These are phyloP conservation scores for Calonectria naviculata DNA, from an alignment of 2,329 filamentous ascomycete species.

Conservation along the genomic window DNA sequence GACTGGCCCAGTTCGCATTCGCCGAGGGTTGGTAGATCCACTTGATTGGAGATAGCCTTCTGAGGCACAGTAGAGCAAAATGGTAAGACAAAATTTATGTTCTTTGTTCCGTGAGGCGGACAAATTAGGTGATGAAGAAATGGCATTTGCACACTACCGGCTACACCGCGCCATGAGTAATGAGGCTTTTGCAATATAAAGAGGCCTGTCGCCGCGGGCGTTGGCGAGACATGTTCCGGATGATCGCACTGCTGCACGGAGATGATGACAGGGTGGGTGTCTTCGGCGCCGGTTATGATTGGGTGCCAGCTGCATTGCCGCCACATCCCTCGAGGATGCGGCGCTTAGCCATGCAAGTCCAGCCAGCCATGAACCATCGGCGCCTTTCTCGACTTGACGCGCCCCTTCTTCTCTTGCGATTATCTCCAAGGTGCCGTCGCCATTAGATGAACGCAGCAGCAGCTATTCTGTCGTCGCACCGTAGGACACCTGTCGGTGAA, in stretches of 20 bases:
- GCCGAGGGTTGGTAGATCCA: slow-evolving; percentile 5
- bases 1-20: slow-evolving; percentile 15
- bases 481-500: neutral
- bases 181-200: neutral
- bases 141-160: neutral
- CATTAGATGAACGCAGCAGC: neutral
- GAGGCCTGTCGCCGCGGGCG: neutral
- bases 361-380: neutral
- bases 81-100: neutral
- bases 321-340: neutral
- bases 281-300: slow-evolving; percentile 2
- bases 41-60: neutral
- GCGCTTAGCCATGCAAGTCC: slow-evolving; percentile 17
- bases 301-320: slow-evolving; percentile 13
- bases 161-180: slow-evolving; percentile 1
- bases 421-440: neutral
- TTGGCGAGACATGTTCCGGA: slow-evolving; percentile 10
- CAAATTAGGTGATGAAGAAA: neutral
- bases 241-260: neutral
- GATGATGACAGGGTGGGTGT: neutral
- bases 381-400: neutral
- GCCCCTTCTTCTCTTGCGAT: neutral
- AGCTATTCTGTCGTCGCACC: neutral
- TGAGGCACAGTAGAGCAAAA: neutral
- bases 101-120: neutral